Conservation (phyloP, 176 grass and related monocot genomes). For the Lolium multiflorum region DNA sequence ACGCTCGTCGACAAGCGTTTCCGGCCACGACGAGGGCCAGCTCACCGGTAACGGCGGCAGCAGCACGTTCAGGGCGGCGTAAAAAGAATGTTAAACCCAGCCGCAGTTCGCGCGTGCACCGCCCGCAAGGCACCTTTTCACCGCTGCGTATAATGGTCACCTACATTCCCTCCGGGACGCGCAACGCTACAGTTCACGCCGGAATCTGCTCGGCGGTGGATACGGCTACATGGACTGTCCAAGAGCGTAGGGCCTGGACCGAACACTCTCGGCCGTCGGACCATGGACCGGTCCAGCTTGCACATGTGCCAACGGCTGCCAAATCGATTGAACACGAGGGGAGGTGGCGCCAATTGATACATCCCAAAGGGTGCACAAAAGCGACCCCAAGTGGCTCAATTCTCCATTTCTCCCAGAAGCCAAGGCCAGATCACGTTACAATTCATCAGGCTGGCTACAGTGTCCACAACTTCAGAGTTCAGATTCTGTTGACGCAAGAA, state of each 20-base stretch:
- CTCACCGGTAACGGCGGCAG: neutral
- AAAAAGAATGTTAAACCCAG: neutral
- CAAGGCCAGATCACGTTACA: too few species aligned
- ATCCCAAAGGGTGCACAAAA: slow-evolving; percentile 22
- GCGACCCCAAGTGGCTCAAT: too few species aligned
- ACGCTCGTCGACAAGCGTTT: slow-evolving; percentile 36
- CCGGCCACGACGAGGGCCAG: neutral
- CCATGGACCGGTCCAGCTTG: neutral
- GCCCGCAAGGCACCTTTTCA: slow-evolving; percentile 5
- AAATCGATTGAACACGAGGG: neutral
- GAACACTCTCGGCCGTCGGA: neutral
- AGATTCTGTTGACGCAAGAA: too few species aligned
- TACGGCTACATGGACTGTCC: slow-evolving; percentile 16
- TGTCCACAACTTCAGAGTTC: too few species aligned
- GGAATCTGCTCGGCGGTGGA: slow-evolving; percentile 40
- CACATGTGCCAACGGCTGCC: slow-evolving; percentile 16
- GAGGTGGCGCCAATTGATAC: slow-evolving; percentile 20
- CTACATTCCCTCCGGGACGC: slow-evolving; percentile 6
- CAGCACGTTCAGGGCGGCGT: neutral
- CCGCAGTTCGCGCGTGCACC: slow-evolving; percentile 17
- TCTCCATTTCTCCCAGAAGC: too few species aligned
- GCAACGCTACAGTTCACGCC: neutral
- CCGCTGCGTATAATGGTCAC: neutral
- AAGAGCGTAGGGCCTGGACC: slow-evolving; percentile 30
- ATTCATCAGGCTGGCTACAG: too few species aligned